A percentile compares a stretch with the other conserved stretches of the same genome.
Evolutionary conservation across 257 asterid species (phyloP).

Genomic region (Prunella vulgaris): DNA sequence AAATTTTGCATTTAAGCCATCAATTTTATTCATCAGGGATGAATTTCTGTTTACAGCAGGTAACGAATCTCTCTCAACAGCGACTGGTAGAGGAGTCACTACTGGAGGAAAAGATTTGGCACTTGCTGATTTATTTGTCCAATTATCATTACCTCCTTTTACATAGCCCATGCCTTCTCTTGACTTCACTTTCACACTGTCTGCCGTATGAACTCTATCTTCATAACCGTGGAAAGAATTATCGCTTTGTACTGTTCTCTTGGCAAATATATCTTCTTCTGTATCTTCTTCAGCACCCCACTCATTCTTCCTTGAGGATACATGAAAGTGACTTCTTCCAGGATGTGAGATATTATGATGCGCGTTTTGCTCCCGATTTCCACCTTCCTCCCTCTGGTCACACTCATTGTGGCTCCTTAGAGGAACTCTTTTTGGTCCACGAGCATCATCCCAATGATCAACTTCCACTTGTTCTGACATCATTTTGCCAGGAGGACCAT

Average conservation of each 20-base stretch:
- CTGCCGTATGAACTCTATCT: conserved; percentile 39
- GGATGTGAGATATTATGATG: conserved; percentile 31
- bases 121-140: conserved; percentile 35
- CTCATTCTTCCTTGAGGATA: conserved; percentile 50
- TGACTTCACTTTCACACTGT: conserved; percentile 29
- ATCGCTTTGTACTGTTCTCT: conserved; percentile 33
- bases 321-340: conserved; percentile 34
- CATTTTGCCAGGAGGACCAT: conserved; percentile 42
- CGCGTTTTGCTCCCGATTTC: conserved; percentile 35
- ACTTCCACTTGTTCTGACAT: conserved; percentile 41
- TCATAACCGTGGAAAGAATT: conserved; percentile 30
- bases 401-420: conserved; percentile 42
- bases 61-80: conserved; percentile 35
- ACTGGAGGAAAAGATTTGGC: conserved; percentile 35
- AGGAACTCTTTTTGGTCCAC: conserved; percentile 42
- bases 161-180: conserved; percentile 33
- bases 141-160: conserved; percentile 36
- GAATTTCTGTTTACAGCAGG: conserved; percentile 43
- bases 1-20: conserved; percentile 72
- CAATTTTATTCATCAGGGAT: conserved; percentile 71
- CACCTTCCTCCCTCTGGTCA: conserved; percentile 55
- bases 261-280: conserved; percentile 44
- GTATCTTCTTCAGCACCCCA: conserved; percentile 69
- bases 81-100: conserved; percentile 26
- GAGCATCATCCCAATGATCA: conserved; percentile 43